Base-by-base conservation (phyloP, 2,329 filamentous ascomycete species). In the Sporothrix sp. region DNA sequence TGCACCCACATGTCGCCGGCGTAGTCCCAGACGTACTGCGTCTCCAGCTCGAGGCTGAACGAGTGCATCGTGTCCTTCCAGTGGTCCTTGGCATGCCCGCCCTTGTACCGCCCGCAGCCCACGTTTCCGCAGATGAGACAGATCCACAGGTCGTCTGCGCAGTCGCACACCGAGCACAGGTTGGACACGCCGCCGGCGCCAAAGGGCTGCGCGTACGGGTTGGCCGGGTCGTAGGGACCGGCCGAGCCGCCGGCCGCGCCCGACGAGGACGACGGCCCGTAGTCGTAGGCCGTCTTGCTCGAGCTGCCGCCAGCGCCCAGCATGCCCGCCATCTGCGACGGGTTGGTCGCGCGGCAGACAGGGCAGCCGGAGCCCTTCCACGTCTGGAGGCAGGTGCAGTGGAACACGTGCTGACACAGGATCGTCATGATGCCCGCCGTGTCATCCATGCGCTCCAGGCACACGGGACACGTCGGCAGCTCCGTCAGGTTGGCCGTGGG, bases 1-100 rank as follows among this genome's bases (percentile, higher is more conserved):
- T 98, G 93, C 44, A 97, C 93, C 75, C 95, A 98, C 62, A 85
- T 86, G 62, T 98, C 93, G 4, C 87, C 89, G 0, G 87, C 87
- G 57, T 98, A 98, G 66, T 98, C 93, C 93, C 93, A 98, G 1
- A 98, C 90, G 59, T 95, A 85, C 65, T 98, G 91, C 1, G 89
- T 95, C 55, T 85, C 82, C 33, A 97, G 79, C 64, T 98, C 93
- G 64, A 98, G 85, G 23, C 89, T 85, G 63, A 95, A 98, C 56
- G 85, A 86, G 66, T 98, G 93, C 4, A 82, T 81, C 3, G 87
- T 94, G 50, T 87, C 78, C 66, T 94, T 89, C 79, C 88, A 96
- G 66, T 96, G 90, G 11, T 87, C 84, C 64, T 95, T 95, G 30
- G 91, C 90, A 61, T 97, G 90, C 0, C 89, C 93, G 25, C 84